Percentiles rank a stretch among this genome's conserved stretches.
Evolutionary conservation across 148 eudicot species (phyloP).

Genomic region (Bassia scoparia): DNA sequence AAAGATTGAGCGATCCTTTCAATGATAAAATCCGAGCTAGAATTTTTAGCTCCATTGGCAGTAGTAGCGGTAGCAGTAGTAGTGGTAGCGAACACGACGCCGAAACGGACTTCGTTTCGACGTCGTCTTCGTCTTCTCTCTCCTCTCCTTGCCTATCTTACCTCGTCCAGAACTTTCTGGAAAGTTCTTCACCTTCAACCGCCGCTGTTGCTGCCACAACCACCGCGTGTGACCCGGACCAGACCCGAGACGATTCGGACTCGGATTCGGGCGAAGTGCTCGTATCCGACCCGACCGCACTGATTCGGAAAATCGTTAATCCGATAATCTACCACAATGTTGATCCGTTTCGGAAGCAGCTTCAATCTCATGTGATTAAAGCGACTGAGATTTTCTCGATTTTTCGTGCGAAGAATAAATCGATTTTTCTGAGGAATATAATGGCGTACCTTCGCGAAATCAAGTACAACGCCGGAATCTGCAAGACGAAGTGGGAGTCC

Average conservation of each 20-base stretch:
- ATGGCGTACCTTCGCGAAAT: conserved; percentile 57
- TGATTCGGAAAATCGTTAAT: conserved; percentile 21
- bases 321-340: conserved; percentile 24
- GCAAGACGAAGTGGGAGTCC: conserved; percentile 65
- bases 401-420: conserved; percentile 22
- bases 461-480: conserved; percentile 72
- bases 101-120: conserved; percentile 32
- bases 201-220: background rate
- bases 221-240: background rate
- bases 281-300: conserved; percentile 25
- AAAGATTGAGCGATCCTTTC: conserved; percentile 45
- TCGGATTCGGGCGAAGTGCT: conserved; percentile 35
- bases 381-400: conserved; percentile 38
- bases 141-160: conserved; percentile 43
- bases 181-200: conserved; percentile 20
- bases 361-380: conserved; percentile 35
- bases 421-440: conserved; percentile 43
- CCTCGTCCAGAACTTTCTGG: conserved; percentile 51
- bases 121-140: conserved; percentile 24
- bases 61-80: conserved; percentile 31
- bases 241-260: conserved; percentile 9
- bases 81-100: conserved; percentile 73
- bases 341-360: conserved; percentile 40
- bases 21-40: conserved; percentile 45
- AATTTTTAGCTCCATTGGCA: conserved; percentile 35